Conservation (phyloP, 768 basidiomycete genomes). For the Erythrobasidium yunnanense region DNA sequence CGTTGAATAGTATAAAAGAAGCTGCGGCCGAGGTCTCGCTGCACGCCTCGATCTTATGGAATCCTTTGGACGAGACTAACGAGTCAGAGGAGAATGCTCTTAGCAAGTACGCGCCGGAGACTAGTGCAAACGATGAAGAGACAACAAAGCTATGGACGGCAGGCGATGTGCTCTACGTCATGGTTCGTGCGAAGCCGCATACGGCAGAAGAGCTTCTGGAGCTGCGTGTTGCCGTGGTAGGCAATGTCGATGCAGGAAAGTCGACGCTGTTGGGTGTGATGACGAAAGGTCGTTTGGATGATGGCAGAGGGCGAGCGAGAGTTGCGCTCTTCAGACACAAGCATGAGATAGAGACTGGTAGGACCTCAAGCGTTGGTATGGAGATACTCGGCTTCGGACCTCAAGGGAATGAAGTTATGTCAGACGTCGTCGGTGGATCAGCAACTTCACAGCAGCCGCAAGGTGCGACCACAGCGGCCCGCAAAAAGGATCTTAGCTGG, state of each 20-base stretch:
- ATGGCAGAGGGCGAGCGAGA: conserved; percentile 45
- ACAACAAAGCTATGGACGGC: neutral
- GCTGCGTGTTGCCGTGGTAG: conserved; percentile 88
- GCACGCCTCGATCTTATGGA: conserved; percentile 23
- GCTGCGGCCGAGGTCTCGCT: conserved; percentile 12
- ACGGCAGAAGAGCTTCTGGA: conserved; percentile 47
- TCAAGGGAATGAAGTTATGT: conserved; percentile 27
- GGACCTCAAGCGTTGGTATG: conserved; percentile 85
- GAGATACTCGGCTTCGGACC: conserved; percentile 52
- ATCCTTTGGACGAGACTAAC: conserved; percentile 15
- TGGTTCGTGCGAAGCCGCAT: conserved; percentile 30
- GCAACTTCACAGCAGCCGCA: neutral
- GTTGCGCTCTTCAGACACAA: conserved; percentile 90
- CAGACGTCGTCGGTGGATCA: conserved; percentile 34
- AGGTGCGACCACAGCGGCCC: neutral
- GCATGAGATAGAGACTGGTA: conserved; percentile 89
- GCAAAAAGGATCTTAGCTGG: conserved; percentile 79
- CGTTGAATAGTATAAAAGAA: neutral
- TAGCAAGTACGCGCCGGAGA: conserved; percentile 15
- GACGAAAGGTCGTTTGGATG: conserved; percentile 60
- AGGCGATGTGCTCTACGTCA: conserved; percentile 38
- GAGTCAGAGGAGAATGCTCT: conserved; percentile 2
- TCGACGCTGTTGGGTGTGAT: conserved; percentile 88
- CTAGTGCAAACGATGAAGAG: conserved; percentile 16
- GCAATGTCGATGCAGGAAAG: conserved; percentile 84